Evolutionary conservation across 192 early-diverging fungal genomes (phyloP).

Genomic region (Allomyces macrogynus): DNA sequence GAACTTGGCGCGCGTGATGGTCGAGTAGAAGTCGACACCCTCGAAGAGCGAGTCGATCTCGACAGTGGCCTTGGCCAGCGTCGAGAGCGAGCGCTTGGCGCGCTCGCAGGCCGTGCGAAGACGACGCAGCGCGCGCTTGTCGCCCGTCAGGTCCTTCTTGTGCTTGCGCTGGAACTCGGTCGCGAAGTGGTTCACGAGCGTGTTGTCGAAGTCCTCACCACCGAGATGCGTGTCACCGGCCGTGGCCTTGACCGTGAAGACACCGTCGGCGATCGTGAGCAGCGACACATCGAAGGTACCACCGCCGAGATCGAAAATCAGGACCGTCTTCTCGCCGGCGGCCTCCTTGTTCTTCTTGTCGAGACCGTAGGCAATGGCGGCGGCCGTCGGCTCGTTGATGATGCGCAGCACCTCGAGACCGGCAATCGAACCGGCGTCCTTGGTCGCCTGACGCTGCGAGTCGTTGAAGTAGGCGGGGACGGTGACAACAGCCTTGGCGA

Average conservation of each 20-base stretch:
- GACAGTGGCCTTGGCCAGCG: constrained; percentile 43
- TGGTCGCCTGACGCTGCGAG: constrained; percentile 75
- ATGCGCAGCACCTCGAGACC: constrained; percentile 72
- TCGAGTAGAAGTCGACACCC: constrained; percentile 49
- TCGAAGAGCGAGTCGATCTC: constrained; percentile 59
- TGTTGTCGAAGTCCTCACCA: constrained; percentile 64
- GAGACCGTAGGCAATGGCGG: constrained; percentile 68
- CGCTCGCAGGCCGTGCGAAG: constrained; percentile 55
- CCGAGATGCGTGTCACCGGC: constrained; percentile 68
- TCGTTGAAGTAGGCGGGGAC: constrained; percentile 79
- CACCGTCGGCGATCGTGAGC: constrained; percentile 47
- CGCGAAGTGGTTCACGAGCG: constrained; percentile 29
- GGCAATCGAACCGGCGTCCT: constrained; percentile 73
- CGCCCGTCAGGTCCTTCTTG: constrained; percentile 45
- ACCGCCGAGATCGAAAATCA: constrained; percentile 69
- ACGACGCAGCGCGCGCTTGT: constrained; percentile 51
- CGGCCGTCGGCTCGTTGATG: constrained; percentile 82
- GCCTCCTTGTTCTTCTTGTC: constrained; percentile 46
- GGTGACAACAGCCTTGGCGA: constrained; percentile 50
- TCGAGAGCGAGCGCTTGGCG: constrained; percentile 57
- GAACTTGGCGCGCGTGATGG: constrained; percentile 61
- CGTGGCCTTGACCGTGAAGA: constrained; percentile 63
- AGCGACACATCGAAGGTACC: constrained; percentile 77
- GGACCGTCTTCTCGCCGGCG: constrained; percentile 36
- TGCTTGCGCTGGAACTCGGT: constrained; percentile 46